phyloP scores from a whole-genome alignment of 2,329 filamentous ascomycete genomes.

The Fusarium albosuccineum region DNA sequence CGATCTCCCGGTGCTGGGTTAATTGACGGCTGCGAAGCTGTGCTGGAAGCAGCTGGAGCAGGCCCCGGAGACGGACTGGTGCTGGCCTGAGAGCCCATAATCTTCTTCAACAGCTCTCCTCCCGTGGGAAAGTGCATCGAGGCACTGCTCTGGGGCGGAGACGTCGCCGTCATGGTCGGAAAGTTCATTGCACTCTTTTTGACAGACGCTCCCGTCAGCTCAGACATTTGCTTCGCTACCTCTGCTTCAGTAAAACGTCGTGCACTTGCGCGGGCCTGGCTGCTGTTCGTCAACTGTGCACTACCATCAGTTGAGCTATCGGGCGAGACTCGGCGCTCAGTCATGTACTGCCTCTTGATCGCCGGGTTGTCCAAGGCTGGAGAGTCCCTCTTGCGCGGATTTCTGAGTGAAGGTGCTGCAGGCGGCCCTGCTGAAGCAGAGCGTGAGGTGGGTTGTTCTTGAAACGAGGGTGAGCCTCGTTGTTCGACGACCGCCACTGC shows the following conservation, averaged over 20 bases:
- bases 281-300: neutral
- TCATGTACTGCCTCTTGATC: constrained; percentile 19
- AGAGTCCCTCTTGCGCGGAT: constrained; percentile 28
- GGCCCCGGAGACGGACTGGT: constrained; percentile 13
- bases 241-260: constrained; percentile 41
- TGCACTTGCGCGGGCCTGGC: constrained; percentile 15
- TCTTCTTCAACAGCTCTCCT: constrained; percentile 31
- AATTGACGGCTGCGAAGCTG: neutral
- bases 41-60: neutral
- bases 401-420: neutral
- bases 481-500: neutral
- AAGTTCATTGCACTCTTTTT: constrained; percentile 23
- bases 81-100: constrained; percentile 10
- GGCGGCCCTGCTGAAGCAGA: constrained; percentile 16
- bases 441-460: constrained; percentile 16
- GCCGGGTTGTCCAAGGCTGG: constrained; percentile 11
- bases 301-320: neutral
- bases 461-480: constrained; percentile 12
- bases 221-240: constrained; percentile 22
- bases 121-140: constrained; percentile 26
- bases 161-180: neutral
- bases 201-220: constrained; percentile 10
- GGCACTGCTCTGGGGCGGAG: neutral
- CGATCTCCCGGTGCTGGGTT: constrained; percentile 8
- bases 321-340: neutral